These are phyloP conservation scores for Magnolia sinica DNA, from an alignment of 164 flowering plant species.

Conservation along the genomic window DNA sequence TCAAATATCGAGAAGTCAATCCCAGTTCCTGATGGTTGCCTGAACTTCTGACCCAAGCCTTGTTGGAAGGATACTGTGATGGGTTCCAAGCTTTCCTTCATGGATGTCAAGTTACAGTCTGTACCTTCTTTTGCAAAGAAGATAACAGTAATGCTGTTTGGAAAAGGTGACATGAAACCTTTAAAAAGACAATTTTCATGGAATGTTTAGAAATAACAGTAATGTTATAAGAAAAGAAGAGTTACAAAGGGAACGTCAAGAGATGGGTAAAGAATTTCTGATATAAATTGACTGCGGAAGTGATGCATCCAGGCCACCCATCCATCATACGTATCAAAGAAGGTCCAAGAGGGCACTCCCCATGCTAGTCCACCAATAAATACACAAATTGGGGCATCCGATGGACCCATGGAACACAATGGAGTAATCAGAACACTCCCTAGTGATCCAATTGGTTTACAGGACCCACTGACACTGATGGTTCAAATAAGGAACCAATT, in stretches of 20 bases:
- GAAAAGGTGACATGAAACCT: not conserved
- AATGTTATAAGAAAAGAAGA: not conserved
- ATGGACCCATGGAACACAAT: not conserved
- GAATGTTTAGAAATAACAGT: too few species aligned
- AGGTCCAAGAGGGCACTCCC: not conserved
- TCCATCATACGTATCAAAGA: not conserved
- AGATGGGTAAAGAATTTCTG: not conserved
- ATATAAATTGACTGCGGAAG: not conserved
- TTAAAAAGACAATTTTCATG: not conserved
- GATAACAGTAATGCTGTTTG: conserved; percentile 66
- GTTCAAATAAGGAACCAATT: too few species aligned
- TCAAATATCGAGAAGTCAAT: conserved; percentile 68
- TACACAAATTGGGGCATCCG: not conserved
- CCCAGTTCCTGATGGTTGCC: conserved; percentile 86
- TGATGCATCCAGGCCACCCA: not conserved
- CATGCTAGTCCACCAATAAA: not conserved
- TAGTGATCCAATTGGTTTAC: not conserved
- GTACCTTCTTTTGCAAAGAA: conserved; percentile 96
- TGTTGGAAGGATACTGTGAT: conserved; percentile 61
- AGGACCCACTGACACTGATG: not conserved
- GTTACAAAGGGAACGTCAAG: not conserved
- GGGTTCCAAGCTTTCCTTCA: conserved; percentile 60
- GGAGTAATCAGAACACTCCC: not conserved
- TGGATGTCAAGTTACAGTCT: conserved; percentile 63
- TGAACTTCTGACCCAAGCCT: conserved; percentile 88